phyloP scores from a whole-genome alignment of 768 basidiomycete species.

The Kondoa subrosea region DNA sequence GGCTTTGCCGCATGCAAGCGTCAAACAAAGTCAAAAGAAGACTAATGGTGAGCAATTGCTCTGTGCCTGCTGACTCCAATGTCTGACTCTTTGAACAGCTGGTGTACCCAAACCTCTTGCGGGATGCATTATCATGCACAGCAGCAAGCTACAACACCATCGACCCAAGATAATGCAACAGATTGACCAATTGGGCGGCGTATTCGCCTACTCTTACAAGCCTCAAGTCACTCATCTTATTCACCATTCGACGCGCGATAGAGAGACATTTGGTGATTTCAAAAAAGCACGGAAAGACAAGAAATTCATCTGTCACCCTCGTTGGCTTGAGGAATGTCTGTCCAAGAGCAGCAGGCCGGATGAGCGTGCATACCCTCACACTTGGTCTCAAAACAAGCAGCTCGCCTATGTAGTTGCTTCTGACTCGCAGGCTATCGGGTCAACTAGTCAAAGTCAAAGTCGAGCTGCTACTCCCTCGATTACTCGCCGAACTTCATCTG shows the following conservation, averaged over 20 bases:
- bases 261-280: constrained; percentile 9
- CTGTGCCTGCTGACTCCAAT: too few relatives aligned
- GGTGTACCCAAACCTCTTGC: too few relatives aligned
- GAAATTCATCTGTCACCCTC: constrained; percentile 11
- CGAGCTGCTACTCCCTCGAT: neutral
- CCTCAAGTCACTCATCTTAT: constrained; percentile 13
- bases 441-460: neutral
- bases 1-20: too few relatives aligned
- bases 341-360: neutral
- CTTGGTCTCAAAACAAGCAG: neutral
- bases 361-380: constrained; percentile 14
- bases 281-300: constrained; percentile 1
- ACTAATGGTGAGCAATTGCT: too few relatives aligned
- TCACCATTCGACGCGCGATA: neutral
- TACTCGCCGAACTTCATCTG: neutral
- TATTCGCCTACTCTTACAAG: neutral
- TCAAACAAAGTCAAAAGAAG: too few relatives aligned
- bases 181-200: neutral
- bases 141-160: neutral
- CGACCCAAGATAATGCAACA: neutral
- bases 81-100: too few relatives aligned
- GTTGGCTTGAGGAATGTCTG: constrained; percentile 7
- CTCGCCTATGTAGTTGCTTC: neutral
- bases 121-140: too few relatives aligned
- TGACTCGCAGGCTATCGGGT: neutral